Base-by-base conservation (phyloP, 2,329 filamentous ascomycete genomes). In the Pseudogymnoascus sp. region DNA sequence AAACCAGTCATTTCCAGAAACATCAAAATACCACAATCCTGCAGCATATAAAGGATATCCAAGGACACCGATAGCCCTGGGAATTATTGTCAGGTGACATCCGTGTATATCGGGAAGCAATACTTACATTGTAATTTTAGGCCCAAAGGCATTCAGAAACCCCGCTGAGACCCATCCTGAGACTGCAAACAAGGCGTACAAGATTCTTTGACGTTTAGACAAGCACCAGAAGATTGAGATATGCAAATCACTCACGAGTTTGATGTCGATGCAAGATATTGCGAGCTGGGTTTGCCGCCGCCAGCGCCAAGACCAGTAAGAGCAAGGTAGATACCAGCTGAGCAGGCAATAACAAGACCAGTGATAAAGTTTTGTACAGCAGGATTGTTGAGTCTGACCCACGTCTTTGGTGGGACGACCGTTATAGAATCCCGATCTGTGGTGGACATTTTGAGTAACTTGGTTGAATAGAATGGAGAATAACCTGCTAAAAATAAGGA, bases 261-360 rank as follows among this genome's bases (percentile, higher is more conserved):
- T 26, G 53, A 35, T 26, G 35, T 37, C 26, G 62, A 37, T 6
- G 62, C 50, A 31, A 61, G 50, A 26, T 19, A 22, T 22, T 61
- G 26, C 43, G 65, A 67, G n/a, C 50, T 53, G 19, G 62, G 65
- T 46, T 67, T 66, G 19, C 65, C 63, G 10, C 65, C 65, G 16
- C 65, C 65, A 7, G 65, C 65, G n/a, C 65, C 65, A 19, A 67
- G 62, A 6, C 65, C 65, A 43, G 61, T 59, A 12, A 66, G 37
- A 19, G 65, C 65, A n/a, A 65, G 59, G 16, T 65, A 66, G 37
- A 66, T 61, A n/a, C 65, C 62, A 22, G 62, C 61, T n/a, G 59
- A 46, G 33, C 62, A 66, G 64, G 66, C 64, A 38, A 66, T 65
- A 4, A 64, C 50, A 38, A 56, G 38, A 19, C 38, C 38, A 41